phyloP scores from a whole-genome alignment of 129 eudicot genomes.

The Tagetes erecta region DNA sequence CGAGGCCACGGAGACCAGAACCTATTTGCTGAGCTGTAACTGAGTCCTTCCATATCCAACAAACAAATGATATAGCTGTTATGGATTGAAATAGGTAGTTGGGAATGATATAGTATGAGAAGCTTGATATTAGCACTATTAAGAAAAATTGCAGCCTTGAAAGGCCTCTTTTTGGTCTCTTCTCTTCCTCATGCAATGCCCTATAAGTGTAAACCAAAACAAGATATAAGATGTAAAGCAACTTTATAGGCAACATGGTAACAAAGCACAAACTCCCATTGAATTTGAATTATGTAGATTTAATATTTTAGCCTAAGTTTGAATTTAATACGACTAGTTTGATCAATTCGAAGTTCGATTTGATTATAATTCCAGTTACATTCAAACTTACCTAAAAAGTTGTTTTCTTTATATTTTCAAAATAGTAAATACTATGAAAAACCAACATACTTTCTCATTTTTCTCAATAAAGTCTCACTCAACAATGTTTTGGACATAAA shows the following conservation, averaged over 20 bases:
- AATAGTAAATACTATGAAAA: too few species aligned
- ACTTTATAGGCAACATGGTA: not conserved
- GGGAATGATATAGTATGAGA: slow-evolving; percentile 60
- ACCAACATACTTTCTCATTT: too few species aligned
- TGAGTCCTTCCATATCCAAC: slow-evolving; percentile 55
- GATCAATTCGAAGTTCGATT: too few species aligned
- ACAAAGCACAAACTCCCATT: not conserved
- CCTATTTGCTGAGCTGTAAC: slow-evolving; percentile 61
- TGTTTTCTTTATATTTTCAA: too few species aligned
- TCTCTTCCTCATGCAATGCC: slow-evolving; percentile 67
- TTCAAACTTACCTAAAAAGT: too few species aligned
- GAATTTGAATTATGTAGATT: too few species aligned
- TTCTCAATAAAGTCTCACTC: too few species aligned
- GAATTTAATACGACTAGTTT: too few species aligned
- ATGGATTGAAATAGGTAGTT: slow-evolving; percentile 55
- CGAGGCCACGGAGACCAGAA: slow-evolving; percentile 63
- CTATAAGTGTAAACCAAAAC: slow-evolving; percentile 24
- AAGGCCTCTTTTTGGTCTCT: slow-evolving; percentile 47
- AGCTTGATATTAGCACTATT: slow-evolving; percentile 49
- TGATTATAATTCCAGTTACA: too few species aligned
- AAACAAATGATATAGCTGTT: slow-evolving; percentile 50
- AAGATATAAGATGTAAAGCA: not conserved
- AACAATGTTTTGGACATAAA: too few species aligned
- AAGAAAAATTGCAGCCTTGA: slow-evolving; percentile 65
- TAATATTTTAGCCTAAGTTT: too few species aligned